phyloP scores from a whole-genome alignment of 495 filamentous ascomycete genomes.

The Tuber calosporum region DNA sequence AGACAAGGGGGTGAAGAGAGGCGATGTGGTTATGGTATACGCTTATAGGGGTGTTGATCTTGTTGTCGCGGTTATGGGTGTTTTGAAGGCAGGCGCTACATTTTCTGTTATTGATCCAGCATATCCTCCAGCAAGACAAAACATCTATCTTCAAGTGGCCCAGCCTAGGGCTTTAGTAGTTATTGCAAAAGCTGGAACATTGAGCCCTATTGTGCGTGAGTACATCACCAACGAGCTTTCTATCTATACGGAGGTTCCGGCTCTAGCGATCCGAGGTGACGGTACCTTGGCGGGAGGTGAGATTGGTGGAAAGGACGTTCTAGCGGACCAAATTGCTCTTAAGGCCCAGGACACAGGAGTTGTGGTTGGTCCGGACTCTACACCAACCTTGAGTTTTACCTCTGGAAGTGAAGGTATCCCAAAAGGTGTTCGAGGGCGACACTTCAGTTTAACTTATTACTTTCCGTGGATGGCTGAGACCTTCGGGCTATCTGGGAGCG shows the following conservation, averaged over 20 bases:
- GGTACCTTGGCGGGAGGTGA: constrained; percentile 66
- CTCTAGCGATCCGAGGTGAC: constrained; percentile 63
- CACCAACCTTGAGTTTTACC: constrained; percentile 76
- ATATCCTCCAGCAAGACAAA: constrained; percentile 82
- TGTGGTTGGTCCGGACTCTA: constrained; percentile 82
- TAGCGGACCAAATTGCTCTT: constrained; percentile 50
- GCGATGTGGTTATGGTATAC: constrained; percentile 92
- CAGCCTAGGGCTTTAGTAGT: constrained; percentile 69
- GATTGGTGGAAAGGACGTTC: constrained; percentile 58
- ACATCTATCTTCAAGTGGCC: constrained; percentile 85
- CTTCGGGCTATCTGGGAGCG: constrained; percentile 66
- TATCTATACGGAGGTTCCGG: constrained; percentile 70
- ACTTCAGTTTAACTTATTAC: constrained; percentile 82
- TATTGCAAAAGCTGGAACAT: constrained; percentile 70
- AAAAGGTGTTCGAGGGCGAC: constrained; percentile 81
- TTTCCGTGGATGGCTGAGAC: constrained; percentile 86
- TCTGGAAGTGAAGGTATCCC: constrained; percentile 76
- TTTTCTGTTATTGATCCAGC: constrained; percentile 78
- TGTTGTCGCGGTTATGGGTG: constrained; percentile 59
- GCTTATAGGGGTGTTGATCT: constrained; percentile 73
- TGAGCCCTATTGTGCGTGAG: constrained; percentile 56
- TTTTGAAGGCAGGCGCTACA: constrained; percentile 60
- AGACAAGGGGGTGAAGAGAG: constrained; percentile 61
- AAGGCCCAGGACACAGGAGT: constrained; percentile 60
- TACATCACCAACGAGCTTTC: constrained; percentile 69